Base-by-base conservation (phyloP, 2,329 filamentous ascomycete genomes). In the Talaromyces sp. region DNA sequence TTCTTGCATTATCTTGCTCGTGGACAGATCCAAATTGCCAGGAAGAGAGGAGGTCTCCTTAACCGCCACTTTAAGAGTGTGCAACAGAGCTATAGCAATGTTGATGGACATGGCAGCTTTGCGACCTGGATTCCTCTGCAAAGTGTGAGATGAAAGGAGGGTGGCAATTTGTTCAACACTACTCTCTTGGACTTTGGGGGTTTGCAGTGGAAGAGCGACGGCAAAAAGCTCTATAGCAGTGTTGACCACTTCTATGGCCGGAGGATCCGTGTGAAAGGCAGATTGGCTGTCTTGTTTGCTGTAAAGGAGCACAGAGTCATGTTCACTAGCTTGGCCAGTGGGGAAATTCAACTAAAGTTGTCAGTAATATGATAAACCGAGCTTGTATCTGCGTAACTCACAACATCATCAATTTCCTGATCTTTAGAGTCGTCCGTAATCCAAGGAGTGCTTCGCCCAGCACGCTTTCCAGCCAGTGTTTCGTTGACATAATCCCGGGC, bases 71-170 rank as follows among this genome's bases (percentile, higher is more conserved):
- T 93, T 91, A 61, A 97, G 81, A 2, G 91, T 87, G 19, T 87
- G 87, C 29, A 95, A 79, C 9, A 99, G 78, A 2, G 93, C 93
- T 38, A 90, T 85, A 0, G 91, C 90, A 64, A 96, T 84, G 68
- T 99, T 99, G 62, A 97, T 89, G 62, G 87, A 89, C 75, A 99
- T 92, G 2, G 96, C 95, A 32, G 92, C 89, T 73, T 90, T 96
- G 56, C 93, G 85, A 6, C 93, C 93, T 1, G 89, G 89, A 67
- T 98, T 95, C 64, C 95, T 85, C 66, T 93, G 90, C 24, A 97
- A 79, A 55, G 85, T 86, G 0, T 86, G 86, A 1, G 92, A 89
- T 0, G 91, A 89, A n/a, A 95, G 81, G 69, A 96, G 96, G 0
- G 91, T 95, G 17, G 90, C 89, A 54, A 98, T 88, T 71, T 99